A percentile compares a stretch with the other conserved stretches of the same genome.
Evolutionary conservation across 1,139 yeast genomes (phyloP).

Genomic region (Lodderomyces beijingensis): DNA sequence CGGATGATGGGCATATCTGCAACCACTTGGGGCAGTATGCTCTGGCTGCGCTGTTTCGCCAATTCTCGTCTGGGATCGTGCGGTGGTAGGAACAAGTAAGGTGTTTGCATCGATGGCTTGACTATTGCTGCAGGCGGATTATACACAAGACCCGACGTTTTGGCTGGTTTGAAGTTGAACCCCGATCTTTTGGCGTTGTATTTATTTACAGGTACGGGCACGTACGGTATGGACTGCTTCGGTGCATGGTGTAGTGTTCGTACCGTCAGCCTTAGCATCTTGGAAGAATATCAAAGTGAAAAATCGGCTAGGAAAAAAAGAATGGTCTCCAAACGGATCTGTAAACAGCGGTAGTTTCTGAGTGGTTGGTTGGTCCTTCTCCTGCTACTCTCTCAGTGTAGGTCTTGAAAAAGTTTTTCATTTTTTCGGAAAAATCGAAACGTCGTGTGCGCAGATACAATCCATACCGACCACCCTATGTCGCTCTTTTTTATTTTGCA

Average conservation of each 20-base stretch:
- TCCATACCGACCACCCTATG: too few species aligned
- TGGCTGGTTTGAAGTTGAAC: constrained; percentile 41
- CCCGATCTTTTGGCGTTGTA: constrained; percentile 37
- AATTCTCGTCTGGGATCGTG: constrained; percentile 54
- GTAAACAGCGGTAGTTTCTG: too few species aligned
- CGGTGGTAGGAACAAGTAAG: constrained; percentile 66
- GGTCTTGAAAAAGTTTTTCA: too few species aligned
- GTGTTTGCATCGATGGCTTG: constrained; percentile 44
- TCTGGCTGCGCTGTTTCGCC: constrained; percentile 19
- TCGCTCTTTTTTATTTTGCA: too few species aligned
- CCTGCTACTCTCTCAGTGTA: too few species aligned
- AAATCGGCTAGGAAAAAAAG: too few species aligned
- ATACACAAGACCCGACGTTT: constrained; percentile 36
- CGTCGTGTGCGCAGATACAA: too few species aligned
- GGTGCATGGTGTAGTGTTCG: constrained; percentile 9
- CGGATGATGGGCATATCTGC: constrained; percentile 52
- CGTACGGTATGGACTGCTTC: constrained; percentile 21
- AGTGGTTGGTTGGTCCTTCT: too few species aligned
- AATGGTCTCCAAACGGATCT: too few species aligned
- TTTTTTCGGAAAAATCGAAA: too few species aligned
- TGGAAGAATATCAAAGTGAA: too few species aligned
- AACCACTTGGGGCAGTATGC: constrained; percentile 28
- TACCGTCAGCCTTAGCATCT: constrained; percentile 10
- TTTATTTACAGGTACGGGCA: constrained; percentile 35
- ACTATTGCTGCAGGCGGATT: constrained; percentile 34